phyloP scores from a whole-genome alignment of 768 basidiomycete species.

The Termitomyces sp. region DNA sequence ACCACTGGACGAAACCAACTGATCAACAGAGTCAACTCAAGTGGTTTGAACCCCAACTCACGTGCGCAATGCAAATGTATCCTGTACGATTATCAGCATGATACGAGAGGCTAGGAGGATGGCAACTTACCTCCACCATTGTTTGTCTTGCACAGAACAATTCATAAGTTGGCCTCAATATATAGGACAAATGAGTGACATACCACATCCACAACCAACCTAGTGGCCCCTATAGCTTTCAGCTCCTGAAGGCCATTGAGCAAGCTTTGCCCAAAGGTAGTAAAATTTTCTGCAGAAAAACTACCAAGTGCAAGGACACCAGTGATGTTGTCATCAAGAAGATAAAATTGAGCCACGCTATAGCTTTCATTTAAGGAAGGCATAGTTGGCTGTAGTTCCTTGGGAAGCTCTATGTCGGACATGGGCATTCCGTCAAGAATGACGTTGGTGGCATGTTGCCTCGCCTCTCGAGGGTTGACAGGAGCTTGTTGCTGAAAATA shows the following conservation, averaged over 20 bases:
- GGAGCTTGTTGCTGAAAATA: conserved; percentile 38
- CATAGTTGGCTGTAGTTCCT: conserved; percentile 32
- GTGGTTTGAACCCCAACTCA: conserved; percentile 22
- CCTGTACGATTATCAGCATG: conserved; percentile 17
- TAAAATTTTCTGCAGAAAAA: conserved; percentile 46
- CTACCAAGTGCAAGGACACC: conserved; percentile 59
- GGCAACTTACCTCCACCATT: conserved; percentile 33
- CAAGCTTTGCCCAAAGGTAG: conserved; percentile 37
- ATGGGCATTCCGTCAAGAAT: conserved; percentile 44
- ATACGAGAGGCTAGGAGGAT: not conserved
- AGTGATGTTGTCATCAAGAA: conserved; percentile 46
- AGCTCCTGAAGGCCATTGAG: conserved; percentile 43
- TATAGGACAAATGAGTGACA: conserved; percentile 11
- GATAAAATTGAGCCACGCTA: conserved; percentile 51
- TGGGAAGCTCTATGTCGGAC: conserved; percentile 39
- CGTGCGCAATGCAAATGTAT: conserved; percentile 59
- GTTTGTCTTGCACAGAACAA: conserved; percentile 30
- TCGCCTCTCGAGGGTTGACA: conserved; percentile 24
- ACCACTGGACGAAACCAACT: conserved; percentile 26
- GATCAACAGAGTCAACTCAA: not conserved
- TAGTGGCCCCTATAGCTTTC: conserved; percentile 43
- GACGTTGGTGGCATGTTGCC: conserved; percentile 42
- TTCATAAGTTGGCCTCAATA: too few species aligned
- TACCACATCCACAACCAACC: conserved; percentile 57
- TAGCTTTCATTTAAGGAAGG: conserved; percentile 41